A percentile compares a stretch with the other conserved stretches of the same genome.
phyloP scores from a whole-genome alignment of 768 basidiomycete genomes.

The Leccinum subtestaceum region DNA sequence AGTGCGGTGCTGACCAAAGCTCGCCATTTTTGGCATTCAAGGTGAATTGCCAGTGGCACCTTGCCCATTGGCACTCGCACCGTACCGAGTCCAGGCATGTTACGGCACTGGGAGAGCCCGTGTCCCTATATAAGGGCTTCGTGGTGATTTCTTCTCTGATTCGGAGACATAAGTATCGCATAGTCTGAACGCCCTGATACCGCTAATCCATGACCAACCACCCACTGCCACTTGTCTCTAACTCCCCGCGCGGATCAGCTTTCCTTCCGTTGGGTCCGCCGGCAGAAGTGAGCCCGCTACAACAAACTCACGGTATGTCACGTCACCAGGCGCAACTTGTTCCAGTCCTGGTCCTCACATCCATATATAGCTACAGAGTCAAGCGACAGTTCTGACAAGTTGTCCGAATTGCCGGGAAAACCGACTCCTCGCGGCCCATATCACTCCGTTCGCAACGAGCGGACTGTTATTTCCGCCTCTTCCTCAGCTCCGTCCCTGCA shows the following conservation, averaged over 20 bases:
- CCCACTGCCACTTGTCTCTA: constrained; percentile 6
- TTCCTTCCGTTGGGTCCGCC: background rate
- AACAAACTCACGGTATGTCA: constrained; percentile 12
- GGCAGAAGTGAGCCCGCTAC: background rate
- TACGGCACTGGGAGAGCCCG: constrained; percentile 23
- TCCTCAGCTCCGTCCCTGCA: constrained; percentile 42
- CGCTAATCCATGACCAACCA: constrained; percentile 21
- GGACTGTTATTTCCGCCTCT: constrained; percentile 40
- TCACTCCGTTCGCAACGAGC: constrained; percentile 32
- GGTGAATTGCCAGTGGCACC: constrained; percentile 2
- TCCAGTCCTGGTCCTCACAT: background rate
- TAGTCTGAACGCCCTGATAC: background rate
- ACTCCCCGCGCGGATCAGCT: constrained; percentile 18
- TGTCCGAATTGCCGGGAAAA: constrained; percentile 38
- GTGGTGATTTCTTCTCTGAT: background rate
- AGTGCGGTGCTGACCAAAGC: constrained; percentile 15
- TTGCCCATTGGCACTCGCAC: background rate
- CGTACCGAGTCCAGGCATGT: background rate
- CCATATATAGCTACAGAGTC: constrained; percentile 5
- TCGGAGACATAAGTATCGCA: constrained; percentile 1
- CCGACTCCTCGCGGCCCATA: constrained; percentile 34
- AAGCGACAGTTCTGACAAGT: constrained; percentile 38
- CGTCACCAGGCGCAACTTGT: background rate
- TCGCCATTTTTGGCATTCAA: constrained; percentile 21
- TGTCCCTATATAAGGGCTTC: constrained; percentile 18